Base-by-base conservation (phyloP, 1,284 basidiomycete genomes). In the Fomitopsis pinicola region DNA sequence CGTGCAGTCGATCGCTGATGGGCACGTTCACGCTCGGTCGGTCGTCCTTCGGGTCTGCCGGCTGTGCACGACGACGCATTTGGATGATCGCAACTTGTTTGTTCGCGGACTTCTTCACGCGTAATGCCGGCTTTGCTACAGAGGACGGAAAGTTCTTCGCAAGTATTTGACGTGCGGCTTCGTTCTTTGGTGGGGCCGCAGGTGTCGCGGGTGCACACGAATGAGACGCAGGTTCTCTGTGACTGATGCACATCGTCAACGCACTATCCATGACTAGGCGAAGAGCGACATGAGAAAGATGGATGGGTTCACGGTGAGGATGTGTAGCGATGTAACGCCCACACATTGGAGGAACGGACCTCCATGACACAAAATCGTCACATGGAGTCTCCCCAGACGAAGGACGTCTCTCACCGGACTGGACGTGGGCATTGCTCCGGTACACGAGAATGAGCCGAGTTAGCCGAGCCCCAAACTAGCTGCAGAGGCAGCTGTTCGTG, bases 31-130 rank as follows among this genome's bases (percentile, higher is more conserved):
- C 73, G 22, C 75, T 71, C 17, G 76, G 73, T 2, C 70, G 59
- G 57, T 76, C 80, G 67, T 86, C 83, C 67, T 79, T 84, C 12
- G 80, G 77, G 66, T 92, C 86, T 3, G 77, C 84, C 6, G 90
- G 82, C 44, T 76, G 66, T 12, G 91, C 91, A 55, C 77, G 79
- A 69, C 89, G 89, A 57, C 86, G 83, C 80, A 92, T 82, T 68
- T 85, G 89, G 81, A 92, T 89, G 8, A 86, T 68, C 67, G 86
- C 81, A 12, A 91, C 72, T 67, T 84, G 84, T 58, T 79, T 77
- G 65, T 85, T 82, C 0, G 80, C 82, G 15, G 80, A 69, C 66
- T 86, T 87, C 63, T 76, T 79, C 7, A 14, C 33, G 30, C 40
- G 50, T 22, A 26, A 77, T 77, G 12, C 81, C 77, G 42, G 74